Conservation (phyloP, 768 basidiomycete genomes). For the Mycena rosella region DNA sequence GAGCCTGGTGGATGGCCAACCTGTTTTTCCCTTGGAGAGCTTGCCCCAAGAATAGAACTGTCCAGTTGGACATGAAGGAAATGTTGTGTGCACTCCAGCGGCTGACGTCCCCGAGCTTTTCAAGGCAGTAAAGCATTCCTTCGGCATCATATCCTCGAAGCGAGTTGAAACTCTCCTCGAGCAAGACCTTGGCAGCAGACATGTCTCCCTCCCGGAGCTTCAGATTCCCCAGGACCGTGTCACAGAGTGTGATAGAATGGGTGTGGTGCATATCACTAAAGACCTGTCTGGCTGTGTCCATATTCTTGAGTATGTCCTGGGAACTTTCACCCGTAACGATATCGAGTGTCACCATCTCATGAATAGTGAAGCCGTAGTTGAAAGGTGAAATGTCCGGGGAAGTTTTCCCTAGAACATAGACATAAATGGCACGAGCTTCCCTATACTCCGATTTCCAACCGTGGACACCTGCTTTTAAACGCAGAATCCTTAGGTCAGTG, state of each 20-base stretch:
- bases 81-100: neutral
- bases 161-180: neutral
- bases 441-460: neutral
- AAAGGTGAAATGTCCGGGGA: neutral
- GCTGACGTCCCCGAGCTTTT: neutral
- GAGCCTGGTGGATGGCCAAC: neutral
- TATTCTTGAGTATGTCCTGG: neutral
- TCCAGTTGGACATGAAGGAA: neutral
- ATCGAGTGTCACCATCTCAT: neutral
- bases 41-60: neutral
- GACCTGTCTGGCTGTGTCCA: neutral
- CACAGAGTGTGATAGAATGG: neutral
- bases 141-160: neutral
- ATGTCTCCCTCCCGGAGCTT: slow-evolving; percentile 4
- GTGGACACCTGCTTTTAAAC: neutral
- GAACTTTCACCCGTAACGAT: neutral
- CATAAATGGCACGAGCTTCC: neutral
- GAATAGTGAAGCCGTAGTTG: neutral
- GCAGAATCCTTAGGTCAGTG: neutral
- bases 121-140: neutral
- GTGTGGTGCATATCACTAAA: neutral
- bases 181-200: neutral
- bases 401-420: neutral
- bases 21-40: neutral
- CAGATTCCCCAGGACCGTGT: neutral